Base-by-base conservation (phyloP, 805 yeast genomes). In the Candida gorgasii region DNA sequence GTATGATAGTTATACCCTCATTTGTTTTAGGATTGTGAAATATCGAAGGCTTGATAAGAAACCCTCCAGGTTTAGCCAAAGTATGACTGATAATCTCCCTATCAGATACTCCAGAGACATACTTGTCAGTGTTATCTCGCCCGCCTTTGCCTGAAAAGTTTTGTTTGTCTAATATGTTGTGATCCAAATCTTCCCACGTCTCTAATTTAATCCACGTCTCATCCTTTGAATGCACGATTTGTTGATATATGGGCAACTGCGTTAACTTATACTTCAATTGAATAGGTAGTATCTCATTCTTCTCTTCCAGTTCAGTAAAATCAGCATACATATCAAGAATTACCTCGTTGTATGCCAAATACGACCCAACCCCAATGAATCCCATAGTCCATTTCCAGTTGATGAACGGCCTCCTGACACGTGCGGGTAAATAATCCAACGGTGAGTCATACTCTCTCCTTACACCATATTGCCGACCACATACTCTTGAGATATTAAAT, bases 61-160 rank as follows among this genome's bases (percentile, higher is more conserved):
- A 75, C 0, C 89, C 93, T 6, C 96, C 97, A 0, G 95, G 89
- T 2, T 73, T 76, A 2, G 78, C 65, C 36, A 89, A 63, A 0
- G 86, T 72, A n/a, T 75, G 59, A 16, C 61, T 61, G 2, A 65
- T 53, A 35, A 67, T 52, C 2, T 60, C 48, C 12, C 46, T 46
- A 8, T 22, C 36, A 4, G 9, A 36, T 2, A n/a, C n/a, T n/a
- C n/a, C n/a, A n/a, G n/a, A n/a, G n/a, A n/a, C n/a, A 3, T 20
- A 6, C 16, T n/a, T 14, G 13, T 20, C n/a, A 11, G 13, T 23
- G 13, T 33, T n/a, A 37, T 47, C 36, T 41, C 51, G 13, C 27
- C 23, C 23, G 12, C 14, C 27, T 29, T 49, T 11, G 20, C 20
- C n/a, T 27, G 44, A 13, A 26, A 44, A 45, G 3, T 44, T 44